phyloP scores from a whole-genome alignment of 2,329 filamentous ascomycete species.

The Stachybotrys echinatus region DNA sequence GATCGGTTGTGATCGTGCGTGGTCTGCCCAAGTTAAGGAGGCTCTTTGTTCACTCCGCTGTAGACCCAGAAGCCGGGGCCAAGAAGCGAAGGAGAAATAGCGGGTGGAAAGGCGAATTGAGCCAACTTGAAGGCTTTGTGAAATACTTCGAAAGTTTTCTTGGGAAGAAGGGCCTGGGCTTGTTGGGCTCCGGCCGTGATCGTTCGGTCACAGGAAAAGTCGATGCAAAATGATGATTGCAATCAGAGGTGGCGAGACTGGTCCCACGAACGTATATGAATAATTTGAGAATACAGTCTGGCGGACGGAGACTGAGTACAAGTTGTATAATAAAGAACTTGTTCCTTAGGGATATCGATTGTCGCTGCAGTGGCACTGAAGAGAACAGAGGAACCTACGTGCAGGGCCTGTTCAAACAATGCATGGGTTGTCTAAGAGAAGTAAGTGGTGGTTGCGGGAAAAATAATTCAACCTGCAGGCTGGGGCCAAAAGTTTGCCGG shows the following conservation, averaged over 20 bases:
- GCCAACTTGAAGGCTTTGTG: constrained; percentile 82
- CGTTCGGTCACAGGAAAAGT: background rate
- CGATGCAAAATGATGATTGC: background rate
- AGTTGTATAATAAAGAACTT: no score
- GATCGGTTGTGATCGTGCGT: constrained; percentile 1
- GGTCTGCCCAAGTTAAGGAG: constrained; percentile 69
- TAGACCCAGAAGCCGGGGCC: constrained; percentile 93
- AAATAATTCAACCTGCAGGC: background rate
- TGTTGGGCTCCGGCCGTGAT: background rate
- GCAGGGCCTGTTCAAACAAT: no score
- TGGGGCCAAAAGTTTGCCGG: background rate
- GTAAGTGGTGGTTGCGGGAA: background rate
- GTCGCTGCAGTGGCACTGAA: no score
- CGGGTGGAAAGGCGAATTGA: constrained; percentile 66
- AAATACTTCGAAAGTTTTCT: background rate
- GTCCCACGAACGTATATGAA: no score
- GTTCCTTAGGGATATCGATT: no score
- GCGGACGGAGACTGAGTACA: no score
- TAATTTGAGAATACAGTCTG: no score
- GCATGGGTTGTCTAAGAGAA: no score
- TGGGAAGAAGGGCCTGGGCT: background rate
- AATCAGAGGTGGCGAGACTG: background rate
- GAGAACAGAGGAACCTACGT: no score
- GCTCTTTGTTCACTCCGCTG: constrained; percentile 93
- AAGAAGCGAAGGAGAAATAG: constrained; percentile 80